These are phyloP conservation scores for Trichoderma sp. DNA, from an alignment of 2,329 filamentous ascomycete genomes.

Conservation along the genomic window DNA sequence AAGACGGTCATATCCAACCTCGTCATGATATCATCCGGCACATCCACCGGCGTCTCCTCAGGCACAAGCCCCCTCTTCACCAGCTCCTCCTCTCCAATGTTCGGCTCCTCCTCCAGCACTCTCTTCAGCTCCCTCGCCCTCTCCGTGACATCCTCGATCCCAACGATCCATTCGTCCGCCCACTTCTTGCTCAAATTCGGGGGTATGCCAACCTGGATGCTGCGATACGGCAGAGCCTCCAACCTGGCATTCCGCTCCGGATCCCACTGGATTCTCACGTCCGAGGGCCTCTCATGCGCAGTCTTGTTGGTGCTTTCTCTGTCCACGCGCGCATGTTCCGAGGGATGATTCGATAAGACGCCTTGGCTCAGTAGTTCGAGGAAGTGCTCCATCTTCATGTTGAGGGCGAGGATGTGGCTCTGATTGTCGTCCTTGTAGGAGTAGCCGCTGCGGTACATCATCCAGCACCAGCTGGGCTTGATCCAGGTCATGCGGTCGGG, in stretches of 20 bases:
- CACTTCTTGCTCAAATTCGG: conserved; percentile 49
- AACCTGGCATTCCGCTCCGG: conserved; percentile 56
- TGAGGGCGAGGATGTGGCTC: conserved; percentile 59
- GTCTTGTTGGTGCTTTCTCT: conserved; percentile 21
- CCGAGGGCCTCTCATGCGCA: conserved; percentile 35
- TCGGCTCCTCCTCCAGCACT: conserved; percentile 46
- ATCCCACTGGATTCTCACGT: conserved; percentile 66
- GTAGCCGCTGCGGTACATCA: conserved; percentile 65
- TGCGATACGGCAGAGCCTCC: conserved; percentile 52
- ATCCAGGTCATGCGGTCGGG: conserved; percentile 66
- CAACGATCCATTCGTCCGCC: conserved; percentile 54
- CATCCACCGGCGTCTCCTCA: conserved; percentile 47
- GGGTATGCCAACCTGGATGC: conserved; percentile 65
- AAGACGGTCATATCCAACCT: conserved; percentile 40
- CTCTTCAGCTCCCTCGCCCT: conserved; percentile 52
- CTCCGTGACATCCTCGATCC: conserved; percentile 62
- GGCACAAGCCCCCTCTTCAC: conserved; percentile 46
- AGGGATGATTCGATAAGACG: conserved; percentile 38
- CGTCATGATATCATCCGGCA: conserved; percentile 43
- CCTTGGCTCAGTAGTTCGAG: conserved; percentile 47
- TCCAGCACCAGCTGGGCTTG: conserved; percentile 65
- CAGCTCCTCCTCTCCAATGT: conserved; percentile 43
- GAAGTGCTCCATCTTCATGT: conserved; percentile 56
- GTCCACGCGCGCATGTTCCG: not conserved
- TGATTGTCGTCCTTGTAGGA: conserved; percentile 59